These are phyloP conservation scores for Pilaira anomala DNA, from an alignment of 192 early-diverging fungal genomes.

Conservation along the genomic window DNA sequence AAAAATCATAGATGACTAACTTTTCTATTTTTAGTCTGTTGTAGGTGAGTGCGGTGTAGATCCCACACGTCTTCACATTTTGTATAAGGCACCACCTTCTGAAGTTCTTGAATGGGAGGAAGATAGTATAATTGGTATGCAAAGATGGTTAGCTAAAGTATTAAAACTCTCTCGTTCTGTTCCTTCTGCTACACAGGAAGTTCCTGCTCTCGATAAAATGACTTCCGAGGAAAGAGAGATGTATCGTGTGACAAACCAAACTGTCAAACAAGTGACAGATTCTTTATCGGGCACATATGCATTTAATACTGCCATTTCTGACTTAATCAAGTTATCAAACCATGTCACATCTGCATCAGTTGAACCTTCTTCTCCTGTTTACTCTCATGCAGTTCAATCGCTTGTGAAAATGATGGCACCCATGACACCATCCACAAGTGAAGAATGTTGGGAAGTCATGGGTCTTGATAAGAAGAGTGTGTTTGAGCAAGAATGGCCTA, in stretches of 20 bases:
- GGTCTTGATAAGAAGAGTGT: slow-evolving; percentile 38
- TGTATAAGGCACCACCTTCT: slow-evolving; percentile 85
- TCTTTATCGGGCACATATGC: slow-evolving; percentile 26
- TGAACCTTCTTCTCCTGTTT: slow-evolving; percentile 45
- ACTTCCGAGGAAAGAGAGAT: slow-evolving; percentile 49
- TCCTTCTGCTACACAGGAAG: not conserved
- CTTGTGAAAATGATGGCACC: slow-evolving; percentile 72
- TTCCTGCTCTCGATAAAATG: slow-evolving; percentile 29
- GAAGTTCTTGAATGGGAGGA: slow-evolving; percentile 93
- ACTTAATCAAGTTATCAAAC: slow-evolving; percentile 78
- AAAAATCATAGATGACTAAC: not conserved
- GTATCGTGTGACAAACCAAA: slow-evolving; percentile 47
- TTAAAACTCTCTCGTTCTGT: slow-evolving; percentile 25
- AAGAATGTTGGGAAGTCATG: slow-evolving; percentile 78
- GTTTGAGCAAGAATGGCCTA: slow-evolving; percentile 58
- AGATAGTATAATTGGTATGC: slow-evolving; percentile 87
- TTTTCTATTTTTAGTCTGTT: slow-evolving; percentile 36
- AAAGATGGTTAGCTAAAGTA: slow-evolving; percentile 73
- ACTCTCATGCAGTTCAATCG: slow-evolving; percentile 46
- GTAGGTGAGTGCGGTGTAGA: slow-evolving; percentile 73
- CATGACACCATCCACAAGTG: slow-evolving; percentile 68
- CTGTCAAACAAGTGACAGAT: slow-evolving; percentile 55
- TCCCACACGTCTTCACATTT: slow-evolving; percentile 77
- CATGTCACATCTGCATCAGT: slow-evolving; percentile 9
- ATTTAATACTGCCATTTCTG: slow-evolving; percentile 83